phyloP scores from a whole-genome alignment of 1,284 basidiomycete genomes.

The Ganoderma multipileum region DNA sequence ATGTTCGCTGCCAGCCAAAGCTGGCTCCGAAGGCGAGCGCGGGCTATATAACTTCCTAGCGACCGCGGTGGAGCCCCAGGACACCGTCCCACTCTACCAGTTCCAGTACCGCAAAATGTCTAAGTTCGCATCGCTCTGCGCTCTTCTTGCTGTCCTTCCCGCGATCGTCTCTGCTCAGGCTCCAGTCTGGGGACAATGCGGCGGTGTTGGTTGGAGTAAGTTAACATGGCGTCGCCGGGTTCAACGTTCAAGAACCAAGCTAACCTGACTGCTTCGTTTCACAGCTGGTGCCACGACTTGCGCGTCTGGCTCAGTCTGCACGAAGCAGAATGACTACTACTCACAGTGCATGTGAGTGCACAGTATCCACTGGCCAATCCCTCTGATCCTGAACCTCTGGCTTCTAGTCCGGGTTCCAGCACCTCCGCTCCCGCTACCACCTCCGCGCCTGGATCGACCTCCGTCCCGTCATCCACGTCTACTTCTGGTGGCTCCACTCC shows the following conservation, averaged over 20 bases:
- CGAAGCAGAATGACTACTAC: conserved; percentile 56
- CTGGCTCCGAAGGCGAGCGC: conserved; percentile 6
- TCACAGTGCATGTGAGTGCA: conserved; percentile 60
- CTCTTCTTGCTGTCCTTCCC: conserved; percentile 54
- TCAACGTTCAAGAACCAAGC: neutral
- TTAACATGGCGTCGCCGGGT: conserved; percentile 18
- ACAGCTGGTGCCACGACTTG: conserved; percentile 58
- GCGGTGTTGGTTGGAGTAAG: conserved; percentile 59
- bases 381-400: neutral
- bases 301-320: conserved; percentile 46
- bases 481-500: conserved; percentile 32
- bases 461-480: conserved; percentile 27
- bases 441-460: conserved; percentile 16
- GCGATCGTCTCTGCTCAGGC: conserved; percentile 52
- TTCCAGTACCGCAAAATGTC: conserved; percentile 46
- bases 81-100: conserved; percentile 26
- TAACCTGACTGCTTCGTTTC: neutral
- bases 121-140: conserved; percentile 54
- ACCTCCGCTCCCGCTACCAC: neutral
- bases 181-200: conserved; percentile 56
- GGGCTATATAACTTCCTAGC: conserved; percentile 27
- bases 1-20: conserved; percentile 14
- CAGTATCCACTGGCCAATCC: neutral
- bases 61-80: conserved; percentile 22
- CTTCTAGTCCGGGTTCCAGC: conserved; percentile 12